These are phyloP conservation scores for Neurospora sp. DNA, from an alignment of 495 filamentous ascomycete genomes.

Conservation along the genomic window DNA sequence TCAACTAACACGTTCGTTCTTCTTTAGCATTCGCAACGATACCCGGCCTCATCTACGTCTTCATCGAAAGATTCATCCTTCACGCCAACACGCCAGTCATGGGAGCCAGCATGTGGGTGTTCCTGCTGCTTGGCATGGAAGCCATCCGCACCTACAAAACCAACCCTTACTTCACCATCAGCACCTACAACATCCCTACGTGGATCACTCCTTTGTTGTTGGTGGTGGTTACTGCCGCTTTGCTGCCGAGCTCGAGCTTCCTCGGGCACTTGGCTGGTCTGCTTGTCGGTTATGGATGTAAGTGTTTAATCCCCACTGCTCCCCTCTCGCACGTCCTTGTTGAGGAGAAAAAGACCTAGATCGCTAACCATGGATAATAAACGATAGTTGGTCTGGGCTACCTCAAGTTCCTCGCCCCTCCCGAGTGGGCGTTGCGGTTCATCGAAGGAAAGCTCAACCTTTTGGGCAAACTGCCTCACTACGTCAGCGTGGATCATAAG, in stretches of 20 bases:
- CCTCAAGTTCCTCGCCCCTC: conserved; percentile 72
- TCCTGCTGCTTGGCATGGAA: conserved; percentile 74
- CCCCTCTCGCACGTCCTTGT: neutral
- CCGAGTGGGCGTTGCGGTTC: conserved; percentile 69
- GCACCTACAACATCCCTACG: conserved; percentile 70
- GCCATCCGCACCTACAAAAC: conserved; percentile 64
- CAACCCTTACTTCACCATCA: conserved; percentile 66
- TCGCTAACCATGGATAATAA: neutral
- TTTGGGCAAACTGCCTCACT: conserved; percentile 70
- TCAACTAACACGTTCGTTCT: conserved; percentile 6
- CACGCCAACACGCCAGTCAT: conserved; percentile 56
- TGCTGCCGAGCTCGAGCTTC: conserved; percentile 72
- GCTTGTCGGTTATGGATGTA: conserved; percentile 75
- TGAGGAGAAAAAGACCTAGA: neutral
- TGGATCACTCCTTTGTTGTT: conserved; percentile 79
- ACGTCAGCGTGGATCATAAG: conserved; percentile 88
- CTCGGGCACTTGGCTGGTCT: conserved; percentile 80
- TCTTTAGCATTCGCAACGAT: conserved; percentile 63
- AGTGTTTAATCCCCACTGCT: conserved; percentile 19
- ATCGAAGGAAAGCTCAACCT: conserved; percentile 79
- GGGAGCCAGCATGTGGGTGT: conserved; percentile 83
- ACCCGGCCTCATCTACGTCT: conserved; percentile 60
- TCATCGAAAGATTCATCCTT: conserved; percentile 58
- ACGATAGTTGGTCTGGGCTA: conserved; percentile 66
- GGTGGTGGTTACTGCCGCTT: conserved; percentile 56